Base-by-base conservation (phyloP, 345 rosid species). In the Eucalyptus regnans region DNA sequence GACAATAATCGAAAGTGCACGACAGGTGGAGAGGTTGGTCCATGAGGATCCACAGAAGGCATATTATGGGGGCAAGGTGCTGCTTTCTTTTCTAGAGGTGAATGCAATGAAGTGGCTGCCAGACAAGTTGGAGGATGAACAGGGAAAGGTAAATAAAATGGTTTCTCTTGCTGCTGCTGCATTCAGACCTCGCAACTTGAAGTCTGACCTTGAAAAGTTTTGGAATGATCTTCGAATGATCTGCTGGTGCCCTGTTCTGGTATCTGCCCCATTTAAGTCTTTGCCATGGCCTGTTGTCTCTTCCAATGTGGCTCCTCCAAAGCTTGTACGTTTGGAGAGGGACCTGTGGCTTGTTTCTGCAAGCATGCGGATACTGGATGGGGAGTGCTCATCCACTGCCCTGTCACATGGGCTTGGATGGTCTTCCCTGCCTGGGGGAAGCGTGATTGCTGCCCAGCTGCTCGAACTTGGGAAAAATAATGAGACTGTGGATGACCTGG, bases 401-500 rank as follows among this genome's bases (percentile, higher is more conserved):
- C 93, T 97, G 90, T 94, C 99, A 86, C 96, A 93, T 93, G 94
- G 93, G 90, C 95, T 97, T 88, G 99, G 99, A 84, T 97, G 99
- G 99, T 94, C 95, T 89, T 93, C 95, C 89, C 95, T 96, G 66
- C 99, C 99, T 3, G 99, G 97, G 92, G 99, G 98, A 89, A 95
- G 96, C 92, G 95, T 96, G 87, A 96, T 97, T 92, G 97, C 99
- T 87, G 99, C 98, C 84, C 99, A 97, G 89, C 96, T 97, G 83
- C 99, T 97, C 60, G 99, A 97, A 93, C 99, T 97, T 92, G 99
- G 99, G 81, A 97, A 96, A 90, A 96, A 96, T 93, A 97, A 96
- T 92, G 98, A 96, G 90, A 91, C 95, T 90, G 93, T 97, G 89
- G 92, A 88, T 88, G 97, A 97, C 92, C 96, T 93, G 92, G 94